Conservation (phyloP, 306 rosid species). For the Citrullus amarus region DNA sequence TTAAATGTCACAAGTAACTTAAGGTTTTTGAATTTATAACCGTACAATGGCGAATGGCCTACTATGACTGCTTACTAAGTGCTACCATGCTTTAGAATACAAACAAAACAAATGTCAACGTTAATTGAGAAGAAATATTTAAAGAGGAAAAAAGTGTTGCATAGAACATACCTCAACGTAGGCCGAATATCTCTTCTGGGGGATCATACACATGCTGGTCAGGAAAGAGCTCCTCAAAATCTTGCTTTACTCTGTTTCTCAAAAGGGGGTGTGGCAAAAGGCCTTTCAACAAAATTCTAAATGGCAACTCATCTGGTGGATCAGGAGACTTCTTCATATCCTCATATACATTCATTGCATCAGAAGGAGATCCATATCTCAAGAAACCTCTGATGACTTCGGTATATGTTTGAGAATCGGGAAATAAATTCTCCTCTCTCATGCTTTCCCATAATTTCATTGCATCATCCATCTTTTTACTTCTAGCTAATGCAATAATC, state of each 20-base stretch:
- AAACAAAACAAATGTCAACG: background rate
- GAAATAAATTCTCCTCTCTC: constrained; percentile 56
- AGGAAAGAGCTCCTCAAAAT: constrained; percentile 91
- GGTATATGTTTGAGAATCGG: constrained; percentile 75
- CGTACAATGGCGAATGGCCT: background rate
- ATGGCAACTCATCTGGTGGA: constrained; percentile 85
- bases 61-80: background rate
- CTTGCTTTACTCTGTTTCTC: constrained; percentile 90
- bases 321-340: constrained; percentile 97
- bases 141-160: background rate
- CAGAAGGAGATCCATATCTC: constrained; percentile 73
- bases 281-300: constrained; percentile 86
- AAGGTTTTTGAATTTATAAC: background rate
- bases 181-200: constrained; percentile 83
- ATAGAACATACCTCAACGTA: constrained; percentile 39
- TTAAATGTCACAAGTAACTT: background rate
- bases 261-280: constrained; percentile 84
- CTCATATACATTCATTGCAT: constrained; percentile 85
- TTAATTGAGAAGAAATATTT: background rate
- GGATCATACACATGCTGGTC: constrained; percentile 76
- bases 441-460: constrained; percentile 67
- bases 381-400: constrained; percentile 91
- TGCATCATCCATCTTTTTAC: constrained; percentile 69
- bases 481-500: constrained; percentile 58
- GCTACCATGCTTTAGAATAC: background rate